A percentile compares a stretch with the other conserved stretches of the same genome.
Evolutionary conservation across 371 early-diverging fungal species (phyloP).

Genomic region (Dinochytrium kinnereticum): DNA sequence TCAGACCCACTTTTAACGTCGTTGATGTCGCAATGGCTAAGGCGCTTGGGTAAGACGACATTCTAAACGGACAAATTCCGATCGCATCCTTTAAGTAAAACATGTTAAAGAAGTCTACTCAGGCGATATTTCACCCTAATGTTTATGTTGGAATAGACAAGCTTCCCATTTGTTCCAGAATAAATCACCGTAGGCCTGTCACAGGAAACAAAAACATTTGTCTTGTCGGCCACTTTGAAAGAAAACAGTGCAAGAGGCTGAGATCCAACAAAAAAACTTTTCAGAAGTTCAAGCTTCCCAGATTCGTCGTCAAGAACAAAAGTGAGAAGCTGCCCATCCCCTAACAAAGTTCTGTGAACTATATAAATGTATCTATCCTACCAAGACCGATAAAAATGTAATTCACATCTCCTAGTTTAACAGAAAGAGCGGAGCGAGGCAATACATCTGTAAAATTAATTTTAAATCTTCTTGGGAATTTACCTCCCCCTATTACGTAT

Average conservation of each 20-base stretch:
- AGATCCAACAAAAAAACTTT: slow-evolving; percentile 75
- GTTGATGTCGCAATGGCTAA: slow-evolving; percentile 67
- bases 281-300: slow-evolving; percentile 60
- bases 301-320: slow-evolving; percentile 55
- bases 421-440: slow-evolving; percentile 76
- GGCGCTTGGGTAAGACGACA: slow-evolving; percentile 61
- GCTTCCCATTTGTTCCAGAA: slow-evolving; percentile 59
- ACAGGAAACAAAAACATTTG: slow-evolving; percentile 77
- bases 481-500: slow-evolving; percentile 60
- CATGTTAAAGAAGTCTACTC: too few species aligned
- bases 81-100: slow-evolving; percentile 55
- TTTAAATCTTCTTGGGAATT: not conserved
- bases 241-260: slow-evolving; percentile 73
- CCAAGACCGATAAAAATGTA: slow-evolving; percentile 77
- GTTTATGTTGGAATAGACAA: slow-evolving; percentile 82
- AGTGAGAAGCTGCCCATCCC: slow-evolving; percentile 77
- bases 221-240: slow-evolving; percentile 61
- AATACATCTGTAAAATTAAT: slow-evolving; percentile 51
- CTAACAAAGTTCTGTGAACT: slow-evolving; percentile 31
- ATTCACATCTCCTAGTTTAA: slow-evolving; percentile 60
- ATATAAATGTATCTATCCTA: not conserved
- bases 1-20: slow-evolving; percentile 69
- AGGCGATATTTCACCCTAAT: too few species aligned
- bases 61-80: slow-evolving; percentile 65
- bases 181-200: slow-evolving; percentile 84